Percentiles rank a stretch among this genome's conserved stretches.
These are phyloP conservation scores for Malus sylvestris DNA, from an alignment of 306 rosid species.

Conservation along the genomic window DNA sequence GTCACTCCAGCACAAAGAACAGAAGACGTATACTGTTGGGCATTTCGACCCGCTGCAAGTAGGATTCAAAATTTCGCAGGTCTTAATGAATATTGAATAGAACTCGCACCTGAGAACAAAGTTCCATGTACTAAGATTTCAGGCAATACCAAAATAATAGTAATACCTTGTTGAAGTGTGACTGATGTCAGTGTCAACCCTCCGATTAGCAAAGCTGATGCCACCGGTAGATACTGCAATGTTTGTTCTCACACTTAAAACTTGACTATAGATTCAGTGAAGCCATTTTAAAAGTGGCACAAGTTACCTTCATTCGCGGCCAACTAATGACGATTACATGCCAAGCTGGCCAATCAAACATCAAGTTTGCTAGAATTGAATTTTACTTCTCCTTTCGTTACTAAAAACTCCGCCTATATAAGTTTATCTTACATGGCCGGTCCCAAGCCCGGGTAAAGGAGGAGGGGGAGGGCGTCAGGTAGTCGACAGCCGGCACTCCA, in stretches of 20 bases:
- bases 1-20: conserved; percentile 48
- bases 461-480: too few species aligned
- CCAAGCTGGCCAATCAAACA: neutral
- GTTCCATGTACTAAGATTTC: neutral
- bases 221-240: conserved; percentile 80
- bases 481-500: too few species aligned
- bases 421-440: too few species aligned
- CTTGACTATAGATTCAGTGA: conserved; percentile 3
- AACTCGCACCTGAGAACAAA: neutral
- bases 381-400: too few species aligned
- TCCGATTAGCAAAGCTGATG: conserved; percentile 85
- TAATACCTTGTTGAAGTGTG: conserved; percentile 77
- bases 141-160: neutral
- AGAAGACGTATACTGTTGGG: conserved; percentile 53
- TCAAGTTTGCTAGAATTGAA: neutral
- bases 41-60: conserved; percentile 44
- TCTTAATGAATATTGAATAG: too few species aligned
- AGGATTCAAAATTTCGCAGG: neutral
- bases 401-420: too few species aligned
- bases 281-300: neutral
- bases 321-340: neutral
- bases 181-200: conserved; percentile 79
- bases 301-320: neutral
- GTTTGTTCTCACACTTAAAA: conserved; percentile 24
- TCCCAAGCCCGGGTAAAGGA: too few species aligned